Base-by-base conservation (phyloP, 2,329 filamentous ascomycete species). In the Huntiella moniliformis region DNA sequence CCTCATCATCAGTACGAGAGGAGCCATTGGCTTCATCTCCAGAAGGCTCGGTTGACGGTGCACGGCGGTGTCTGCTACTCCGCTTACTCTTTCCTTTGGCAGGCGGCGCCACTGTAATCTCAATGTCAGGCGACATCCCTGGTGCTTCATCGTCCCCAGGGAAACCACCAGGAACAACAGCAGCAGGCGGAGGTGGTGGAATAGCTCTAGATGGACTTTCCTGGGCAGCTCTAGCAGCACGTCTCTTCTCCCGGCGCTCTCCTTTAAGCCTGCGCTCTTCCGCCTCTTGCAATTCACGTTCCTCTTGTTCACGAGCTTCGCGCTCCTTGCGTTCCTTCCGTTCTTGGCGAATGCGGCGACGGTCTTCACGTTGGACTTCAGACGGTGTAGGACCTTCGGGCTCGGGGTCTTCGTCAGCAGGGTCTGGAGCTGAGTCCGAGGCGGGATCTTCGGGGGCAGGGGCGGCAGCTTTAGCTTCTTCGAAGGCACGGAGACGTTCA, bases 401-500 rank as follows among this genome's bases (percentile, higher is more conserved):
- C 31, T 42, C 8, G 2, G 16, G 35, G 16, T 37, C 34, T 37
- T 38, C 28, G 28, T 42, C 47, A 22, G 36, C 46, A 6, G 42
- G 42, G 32, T 38, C 37, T 2, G 16, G 34, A 8, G 40, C 44
- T 1, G 47, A 41, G 17, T 41, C 15, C n/a, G 32, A 8, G 39
- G 37, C 39, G 2, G 47, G 43, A 8, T 49, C 40, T 11, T 35
- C 37, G 13, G 37, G 18, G 35, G 11, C 60, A 56, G 28, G 62
- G 56, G 44, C 61, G 59, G 13, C 57, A 51, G 67, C 61, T 44
- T 62, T 57, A 44, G 57, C 52, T 43, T 63, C 54, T 58, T 77
- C 70, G 54, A 76, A 76, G 28, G 67, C 66, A 57, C 67, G 73
- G 50, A 74, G 64, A 54, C 63, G 68, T 55, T 76, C 70, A 47